A percentile compares a stretch with the other conserved stretches of the same genome.
Evolutionary conservation across 441 rosid species (phyloP).

Genomic region (Macaranga tanarius): DNA sequence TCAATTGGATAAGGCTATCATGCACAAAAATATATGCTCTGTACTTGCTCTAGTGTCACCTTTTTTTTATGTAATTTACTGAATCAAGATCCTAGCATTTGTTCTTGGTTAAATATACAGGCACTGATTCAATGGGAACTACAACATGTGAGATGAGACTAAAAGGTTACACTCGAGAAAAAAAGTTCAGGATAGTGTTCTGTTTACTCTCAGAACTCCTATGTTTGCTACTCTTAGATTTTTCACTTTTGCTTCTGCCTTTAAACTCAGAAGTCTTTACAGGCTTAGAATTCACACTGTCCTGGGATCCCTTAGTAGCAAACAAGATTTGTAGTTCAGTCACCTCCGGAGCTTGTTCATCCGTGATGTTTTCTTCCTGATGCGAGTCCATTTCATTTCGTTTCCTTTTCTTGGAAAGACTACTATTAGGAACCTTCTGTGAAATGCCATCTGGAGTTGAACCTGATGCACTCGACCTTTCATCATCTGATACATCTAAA

Average conservation of each 20-base stretch:
- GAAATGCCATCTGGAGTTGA: slow-evolving; percentile 21
- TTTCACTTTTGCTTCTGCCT: slow-evolving; percentile 30
- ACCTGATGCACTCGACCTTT: slow-evolving; percentile 25
- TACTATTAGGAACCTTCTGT: slow-evolving; percentile 17
- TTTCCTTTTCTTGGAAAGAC: slow-evolving; percentile 27
- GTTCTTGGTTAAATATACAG: too few species aligned
- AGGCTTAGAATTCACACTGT: slow-evolving; percentile 42
- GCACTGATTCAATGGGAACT: not conserved
- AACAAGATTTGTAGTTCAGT: slow-evolving; percentile 28
- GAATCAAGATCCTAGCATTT: too few species aligned
- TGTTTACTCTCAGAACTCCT: slow-evolving; percentile 32
- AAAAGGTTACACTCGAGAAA: slow-evolving; percentile 40
- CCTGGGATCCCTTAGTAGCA: slow-evolving; percentile 37
- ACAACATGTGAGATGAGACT: not conserved
- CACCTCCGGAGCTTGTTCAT: slow-evolving; percentile 38
- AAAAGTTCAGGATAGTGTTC: slow-evolving; percentile 60
- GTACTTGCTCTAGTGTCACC: too few species aligned
- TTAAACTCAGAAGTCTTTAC: slow-evolving; percentile 30
- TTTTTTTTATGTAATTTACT: too few species aligned
- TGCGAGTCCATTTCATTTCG: slow-evolving; percentile 18
- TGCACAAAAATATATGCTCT: too few species aligned
- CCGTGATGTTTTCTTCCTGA: slow-evolving; percentile 16
- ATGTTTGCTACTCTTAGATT: slow-evolving; percentile 35
- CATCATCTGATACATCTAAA: slow-evolving; percentile 28
- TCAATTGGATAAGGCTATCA: too few species aligned